These are phyloP conservation scores for Lipomyces kockii DNA, from an alignment of 805 yeast species.

Conservation along the genomic window DNA sequence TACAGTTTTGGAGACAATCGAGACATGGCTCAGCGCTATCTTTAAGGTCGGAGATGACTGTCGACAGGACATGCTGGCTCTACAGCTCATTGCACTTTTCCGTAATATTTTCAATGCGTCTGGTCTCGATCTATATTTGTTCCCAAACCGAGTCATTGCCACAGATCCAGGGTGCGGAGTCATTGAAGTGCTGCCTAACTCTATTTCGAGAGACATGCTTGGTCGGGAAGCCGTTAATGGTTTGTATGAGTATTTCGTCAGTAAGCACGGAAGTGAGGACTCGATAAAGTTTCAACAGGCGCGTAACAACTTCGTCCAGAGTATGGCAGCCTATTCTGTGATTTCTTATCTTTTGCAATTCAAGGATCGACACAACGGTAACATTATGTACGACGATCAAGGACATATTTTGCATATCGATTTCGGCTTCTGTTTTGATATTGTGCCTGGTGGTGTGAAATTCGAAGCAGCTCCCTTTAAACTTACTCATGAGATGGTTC, in stretches of 20 bases:
- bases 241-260: slow-evolving; percentile 83
- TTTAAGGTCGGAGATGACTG: slow-evolving; percentile 99
- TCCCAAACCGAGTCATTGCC: slow-evolving; percentile 94
- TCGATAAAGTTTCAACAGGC: slow-evolving; percentile 90
- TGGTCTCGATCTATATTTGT: slow-evolving; percentile 89
- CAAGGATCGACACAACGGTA: slow-evolving; percentile 96
- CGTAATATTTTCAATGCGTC: slow-evolving; percentile 85
- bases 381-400: slow-evolving; percentile 92
- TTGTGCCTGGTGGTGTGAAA: slow-evolving; percentile 97
- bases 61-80: slow-evolving; percentile 93
- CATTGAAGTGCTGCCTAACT: slow-evolving; percentile 94
- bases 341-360: slow-evolving; percentile 89
- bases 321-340: slow-evolving; percentile 90
- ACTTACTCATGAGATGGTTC: slow-evolving; percentile 93
- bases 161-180: slow-evolving; percentile 99
- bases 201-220: slow-evolving; percentile 95
- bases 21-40: slow-evolving; percentile 91
- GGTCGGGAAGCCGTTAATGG: slow-evolving; percentile 99
- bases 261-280: slow-evolving; percentile 94
- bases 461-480: slow-evolving; percentile 99
- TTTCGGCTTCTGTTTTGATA: slow-evolving; percentile 98
- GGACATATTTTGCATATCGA: slow-evolving; percentile 97
- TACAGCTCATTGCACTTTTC: slow-evolving; percentile 89
- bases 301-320: slow-evolving; percentile 87
- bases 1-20: slow-evolving; percentile 49